These are phyloP conservation scores for Neostapfia colusana DNA, from an alignment of 176 grass and related monocot genomes.

Conservation along the genomic window DNA sequence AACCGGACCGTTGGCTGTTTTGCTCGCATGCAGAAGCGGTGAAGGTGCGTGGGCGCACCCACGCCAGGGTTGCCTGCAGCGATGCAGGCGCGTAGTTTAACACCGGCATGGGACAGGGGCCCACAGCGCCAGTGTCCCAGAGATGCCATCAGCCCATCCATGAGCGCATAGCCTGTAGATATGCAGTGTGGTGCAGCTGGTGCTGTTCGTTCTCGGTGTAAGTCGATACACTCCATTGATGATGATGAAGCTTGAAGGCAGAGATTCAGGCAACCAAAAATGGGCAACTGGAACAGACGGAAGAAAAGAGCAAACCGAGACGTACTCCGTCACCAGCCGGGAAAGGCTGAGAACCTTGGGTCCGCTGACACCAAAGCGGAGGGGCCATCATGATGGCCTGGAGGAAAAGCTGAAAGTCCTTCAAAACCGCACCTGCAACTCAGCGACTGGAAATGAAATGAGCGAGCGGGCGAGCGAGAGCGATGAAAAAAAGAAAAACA, in stretches of 20 bases:
- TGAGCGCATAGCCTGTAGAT: neutral
- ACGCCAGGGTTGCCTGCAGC: neutral
- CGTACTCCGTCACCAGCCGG: neutral
- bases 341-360: conserved; percentile 9
- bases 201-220: too few species aligned
- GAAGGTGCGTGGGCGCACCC: neutral
- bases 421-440: neutral
- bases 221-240: too few species aligned
- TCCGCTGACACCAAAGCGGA: neutral
- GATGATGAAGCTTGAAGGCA: too few species aligned
- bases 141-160: conserved; percentile 4
- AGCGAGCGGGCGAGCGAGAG: too few species aligned
- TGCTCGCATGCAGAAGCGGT: neutral
- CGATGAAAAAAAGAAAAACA: neutral
- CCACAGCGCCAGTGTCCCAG: neutral
- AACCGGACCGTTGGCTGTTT: conserved; percentile 13
- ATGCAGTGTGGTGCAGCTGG: too few species aligned
- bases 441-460: neutral
- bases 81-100: neutral
- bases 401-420: neutral
- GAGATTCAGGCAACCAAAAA: neutral
- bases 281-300: neutral
- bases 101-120: neutral
- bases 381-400: conserved; percentile 28
- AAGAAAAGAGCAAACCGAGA: neutral